Conservation (phyloP, 2,329 filamentous ascomycete species). For the Didymella exigua region DNA sequence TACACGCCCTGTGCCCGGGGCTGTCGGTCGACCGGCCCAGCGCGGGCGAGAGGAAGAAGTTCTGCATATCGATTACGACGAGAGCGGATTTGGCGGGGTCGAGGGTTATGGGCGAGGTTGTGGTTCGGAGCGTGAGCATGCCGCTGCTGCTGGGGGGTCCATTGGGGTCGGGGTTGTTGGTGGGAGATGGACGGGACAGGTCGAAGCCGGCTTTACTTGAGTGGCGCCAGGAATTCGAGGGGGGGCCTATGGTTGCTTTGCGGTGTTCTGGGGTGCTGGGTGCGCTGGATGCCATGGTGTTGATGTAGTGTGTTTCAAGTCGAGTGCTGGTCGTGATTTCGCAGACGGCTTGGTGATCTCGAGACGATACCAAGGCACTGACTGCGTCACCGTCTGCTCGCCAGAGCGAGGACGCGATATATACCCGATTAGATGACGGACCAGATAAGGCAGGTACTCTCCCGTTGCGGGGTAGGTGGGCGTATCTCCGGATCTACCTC, state of each 20-base stretch:
- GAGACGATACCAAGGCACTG: no score
- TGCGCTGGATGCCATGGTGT: not conserved
- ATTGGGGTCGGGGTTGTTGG: not conserved
- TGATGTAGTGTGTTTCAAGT: not conserved
- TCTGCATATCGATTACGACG: slow-evolving; percentile 53
- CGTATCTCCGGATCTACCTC: slow-evolving; percentile 14
- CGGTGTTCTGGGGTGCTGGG: slow-evolving; percentile 12
- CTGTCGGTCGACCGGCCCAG: slow-evolving; percentile 27
- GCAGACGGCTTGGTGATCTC: not conserved
- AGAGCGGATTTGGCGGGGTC: slow-evolving; percentile 47
- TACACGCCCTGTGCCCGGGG: slow-evolving; percentile 34
- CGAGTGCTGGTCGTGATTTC: not conserved
- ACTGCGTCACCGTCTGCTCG: no score
- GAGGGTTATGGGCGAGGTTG: slow-evolving; percentile 39
- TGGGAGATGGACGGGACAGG: slow-evolving; percentile 50
- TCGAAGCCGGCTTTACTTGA: slow-evolving; percentile 53
- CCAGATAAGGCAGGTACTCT: slow-evolving; percentile 20
- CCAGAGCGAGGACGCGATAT: not conserved
- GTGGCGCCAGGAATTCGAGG: slow-evolving; percentile 54
- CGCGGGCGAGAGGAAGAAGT: slow-evolving; percentile 48
- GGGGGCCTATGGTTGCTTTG: slow-evolving; percentile 51
- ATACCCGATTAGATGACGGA: not conserved
- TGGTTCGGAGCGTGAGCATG: slow-evolving; percentile 33
- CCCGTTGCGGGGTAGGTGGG: slow-evolving; percentile 23
- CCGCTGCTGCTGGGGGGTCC: no score